Evolutionary conservation across 805 yeast genomes (phyloP).

Genomic region (Teunomyces panamensis): DNA sequence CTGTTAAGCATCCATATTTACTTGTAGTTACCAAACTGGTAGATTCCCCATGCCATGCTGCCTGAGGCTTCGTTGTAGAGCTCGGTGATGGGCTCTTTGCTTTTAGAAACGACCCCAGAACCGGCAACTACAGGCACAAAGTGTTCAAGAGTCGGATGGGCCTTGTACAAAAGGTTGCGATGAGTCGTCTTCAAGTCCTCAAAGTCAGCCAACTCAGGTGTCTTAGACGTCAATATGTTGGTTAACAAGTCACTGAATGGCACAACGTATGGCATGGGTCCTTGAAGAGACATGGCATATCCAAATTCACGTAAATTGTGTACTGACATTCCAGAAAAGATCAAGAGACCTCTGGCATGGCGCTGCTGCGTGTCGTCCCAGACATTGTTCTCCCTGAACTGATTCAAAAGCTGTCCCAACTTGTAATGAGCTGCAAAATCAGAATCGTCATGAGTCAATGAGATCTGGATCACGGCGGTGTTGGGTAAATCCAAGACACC

Average conservation of each 20-base stretch:
- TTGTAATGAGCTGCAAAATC: slow-evolving; percentile 45
- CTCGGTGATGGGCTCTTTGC: slow-evolving; percentile 33
- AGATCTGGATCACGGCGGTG: slow-evolving; percentile 50
- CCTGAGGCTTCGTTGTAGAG: slow-evolving; percentile 43
- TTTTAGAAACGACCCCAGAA: slow-evolving; percentile 50
- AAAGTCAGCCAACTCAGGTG: slow-evolving; percentile 34
- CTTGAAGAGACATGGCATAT: slow-evolving; percentile 11
- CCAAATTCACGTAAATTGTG: slow-evolving; percentile 66
- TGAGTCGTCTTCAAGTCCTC: slow-evolving; percentile 29
- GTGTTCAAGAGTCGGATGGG: slow-evolving; percentile 81
- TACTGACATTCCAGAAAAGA: slow-evolving; percentile 77
- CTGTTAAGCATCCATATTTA: not conserved
- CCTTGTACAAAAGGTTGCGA: slow-evolving; percentile 36
- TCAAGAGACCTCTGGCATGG: slow-evolving; percentile 39
- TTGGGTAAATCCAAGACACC: slow-evolving; percentile 39
- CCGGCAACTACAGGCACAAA: slow-evolving; percentile 64
- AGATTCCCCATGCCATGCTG: slow-evolving; percentile 71
- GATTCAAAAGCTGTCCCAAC: slow-evolving; percentile 54
- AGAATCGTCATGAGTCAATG: slow-evolving; percentile 38
- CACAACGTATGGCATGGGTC: slow-evolving; percentile 45
- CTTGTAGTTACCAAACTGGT: slow-evolving; percentile 36
- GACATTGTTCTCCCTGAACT: slow-evolving; percentile 44
- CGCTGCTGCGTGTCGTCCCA: slow-evolving; percentile 26
- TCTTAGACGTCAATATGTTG: slow-evolving; percentile 30
- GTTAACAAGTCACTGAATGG: slow-evolving; percentile 51